Base-by-base conservation (phyloP, 371 early-diverging fungal species). In the Haplosporangium sp. region DNA sequence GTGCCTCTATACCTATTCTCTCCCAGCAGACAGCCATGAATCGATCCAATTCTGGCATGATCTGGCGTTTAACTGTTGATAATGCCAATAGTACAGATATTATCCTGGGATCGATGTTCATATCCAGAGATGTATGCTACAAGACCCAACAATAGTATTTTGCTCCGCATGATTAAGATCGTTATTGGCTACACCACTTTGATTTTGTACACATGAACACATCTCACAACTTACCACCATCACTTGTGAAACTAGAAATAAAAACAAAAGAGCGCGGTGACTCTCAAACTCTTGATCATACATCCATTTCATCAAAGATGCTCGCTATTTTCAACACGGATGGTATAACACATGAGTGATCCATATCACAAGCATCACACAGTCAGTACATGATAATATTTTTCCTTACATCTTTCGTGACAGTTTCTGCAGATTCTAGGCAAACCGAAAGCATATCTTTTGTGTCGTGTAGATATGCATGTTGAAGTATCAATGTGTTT, bases 21-120 rank as follows among this genome's bases (percentile, higher is more conserved):
- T 78, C 79, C 79, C 79, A 78, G 42, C 79, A 78, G 7, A 78
- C 72, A 1, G 70, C 50, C 79, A 78, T 70, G 61, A 78, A 78
- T 17, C 71, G 67, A 38, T 78, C 79, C 52, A 78, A 34, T 9
- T 78, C 79, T 61, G 73, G 79, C 63, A 67, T 40, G 34, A 78
- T 74, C 39, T 78, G 79, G 17, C 71, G 69, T 55, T 78, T 78
- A 40, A 73, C 64, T 4, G 69, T 70, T 19, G 74, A 65, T 15
- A 78, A 60, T 3, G 74, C 74, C 10, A 57, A 17, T 6, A 78
- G 59, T 3, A 78, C 61, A 4, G 79, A 73, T 0, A 71, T 61
- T 57, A 74, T 73, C 27, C 60, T 56, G 0, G 74, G 60, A 37
- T 78, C 79, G 19, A 78, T 44, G 34, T 66, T 74, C 74, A 78